Evolutionary conservation across 805 yeast genomes (phyloP).

Genomic region (Millerago galiae): DNA sequence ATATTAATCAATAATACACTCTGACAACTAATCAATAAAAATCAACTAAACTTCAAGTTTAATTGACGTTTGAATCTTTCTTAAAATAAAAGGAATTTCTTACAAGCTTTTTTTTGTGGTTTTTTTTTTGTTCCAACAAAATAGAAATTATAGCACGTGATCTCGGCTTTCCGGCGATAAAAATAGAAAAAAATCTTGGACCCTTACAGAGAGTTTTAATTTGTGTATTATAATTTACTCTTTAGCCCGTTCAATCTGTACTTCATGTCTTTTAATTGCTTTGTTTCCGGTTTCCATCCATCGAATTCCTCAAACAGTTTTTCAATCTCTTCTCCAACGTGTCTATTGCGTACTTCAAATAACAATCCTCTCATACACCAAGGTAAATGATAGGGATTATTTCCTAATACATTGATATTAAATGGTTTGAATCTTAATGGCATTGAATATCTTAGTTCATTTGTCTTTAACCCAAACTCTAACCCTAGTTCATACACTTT

Average conservation of each 20-base stretch:
- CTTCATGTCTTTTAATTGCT: conserved; percentile 75
- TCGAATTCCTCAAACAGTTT: conserved; percentile 66
- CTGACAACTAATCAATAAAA: no score
- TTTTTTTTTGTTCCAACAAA: no score
- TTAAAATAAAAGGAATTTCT: no score
- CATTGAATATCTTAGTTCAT: conserved; percentile 41
- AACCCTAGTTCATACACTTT: conserved; percentile 80
- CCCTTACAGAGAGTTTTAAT: background rate
- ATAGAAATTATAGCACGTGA: no score
- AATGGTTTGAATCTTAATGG: conserved; percentile 36
- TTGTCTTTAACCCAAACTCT: conserved; percentile 68
- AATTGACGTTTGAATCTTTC: no score
- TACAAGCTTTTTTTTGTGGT: no score
- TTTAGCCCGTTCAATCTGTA: conserved; percentile 60
- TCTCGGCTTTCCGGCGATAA: no score
- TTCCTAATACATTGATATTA: conserved; percentile 57
- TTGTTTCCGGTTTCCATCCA: conserved; percentile 81
- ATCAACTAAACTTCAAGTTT: no score
- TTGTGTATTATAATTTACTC: conserved; percentile 16
- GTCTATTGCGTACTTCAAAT: conserved; percentile 46
- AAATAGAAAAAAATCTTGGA: background rate
- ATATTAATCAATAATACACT: no score
- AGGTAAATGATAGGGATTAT: conserved; percentile 82
- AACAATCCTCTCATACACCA: conserved; percentile 88
- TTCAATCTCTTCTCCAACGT: conserved; percentile 51